Conservation (phyloP, 352 stramenopile genomes). For the Globisporangium sylvaticum region DNA sequence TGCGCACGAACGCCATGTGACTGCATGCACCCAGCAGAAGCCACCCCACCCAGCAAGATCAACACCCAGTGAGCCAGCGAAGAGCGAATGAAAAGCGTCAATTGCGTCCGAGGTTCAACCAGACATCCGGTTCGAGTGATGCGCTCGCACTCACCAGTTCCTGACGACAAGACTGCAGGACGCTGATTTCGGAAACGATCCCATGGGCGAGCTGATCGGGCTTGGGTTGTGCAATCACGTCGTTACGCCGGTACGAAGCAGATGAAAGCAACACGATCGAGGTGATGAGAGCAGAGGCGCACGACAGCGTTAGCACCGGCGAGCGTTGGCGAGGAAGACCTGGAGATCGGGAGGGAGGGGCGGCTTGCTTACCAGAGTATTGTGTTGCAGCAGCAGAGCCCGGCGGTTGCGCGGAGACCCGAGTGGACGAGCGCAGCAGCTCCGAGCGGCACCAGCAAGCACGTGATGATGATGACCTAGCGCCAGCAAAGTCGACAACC, state of each 20-base stretch:
- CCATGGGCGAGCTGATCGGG: constrained; percentile 16
- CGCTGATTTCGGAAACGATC: constrained; percentile 16
- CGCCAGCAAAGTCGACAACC: neutral
- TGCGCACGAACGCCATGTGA: constrained; percentile 21
- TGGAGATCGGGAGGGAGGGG: neutral
- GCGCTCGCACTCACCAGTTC: constrained; percentile 24
- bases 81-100: neutral
- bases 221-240: constrained; percentile 10
- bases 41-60: no score
- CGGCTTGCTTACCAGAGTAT: constrained; percentile 23
- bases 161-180: constrained; percentile 28
- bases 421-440: constrained; percentile 20
- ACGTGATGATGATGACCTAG: constrained; percentile 11
- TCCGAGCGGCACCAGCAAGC: constrained; percentile 13
- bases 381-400: constrained; percentile 33
- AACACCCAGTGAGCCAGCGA: neutral
- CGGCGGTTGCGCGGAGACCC: constrained; percentile 23
- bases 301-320: neutral
- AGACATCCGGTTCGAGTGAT: neutral
- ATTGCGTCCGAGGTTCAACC: neutral
- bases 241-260: neutral
- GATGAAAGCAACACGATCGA: neutral
- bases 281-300: neutral
- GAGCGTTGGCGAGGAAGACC: neutral
- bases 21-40: constrained; percentile 10